These are phyloP conservation scores for Fusarium abutilonis DNA, from an alignment of 2,329 filamentous ascomycete species.

Conservation along the genomic window DNA sequence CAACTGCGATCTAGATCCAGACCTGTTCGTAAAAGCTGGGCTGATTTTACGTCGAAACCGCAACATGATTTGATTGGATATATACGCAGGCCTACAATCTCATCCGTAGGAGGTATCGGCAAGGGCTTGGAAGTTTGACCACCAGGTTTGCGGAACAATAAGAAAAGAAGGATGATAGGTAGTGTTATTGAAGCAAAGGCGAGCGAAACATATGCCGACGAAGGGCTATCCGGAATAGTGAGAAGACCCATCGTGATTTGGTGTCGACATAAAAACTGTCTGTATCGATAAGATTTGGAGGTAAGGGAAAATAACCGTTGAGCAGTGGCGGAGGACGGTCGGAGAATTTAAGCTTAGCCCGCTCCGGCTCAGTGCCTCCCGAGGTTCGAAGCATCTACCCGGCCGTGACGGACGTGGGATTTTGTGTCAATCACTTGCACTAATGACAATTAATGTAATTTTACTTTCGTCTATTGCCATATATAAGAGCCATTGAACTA, in stretches of 20 bases:
- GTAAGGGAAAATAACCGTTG: no score
- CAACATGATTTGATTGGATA: constrained; percentile 75
- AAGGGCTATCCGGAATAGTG: neutral
- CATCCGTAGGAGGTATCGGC: constrained; percentile 30
- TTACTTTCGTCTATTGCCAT: no score
- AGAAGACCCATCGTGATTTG: constrained; percentile 9
- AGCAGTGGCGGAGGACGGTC: no score
- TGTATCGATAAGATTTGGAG: no score
- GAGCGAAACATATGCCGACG: constrained; percentile 7
- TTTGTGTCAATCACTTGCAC: no score
- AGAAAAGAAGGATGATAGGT: constrained; percentile 17
- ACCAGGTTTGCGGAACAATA: constrained; percentile 7
- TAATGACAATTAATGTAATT: no score
- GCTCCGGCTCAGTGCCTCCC: no score
- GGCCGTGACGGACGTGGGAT: no score
- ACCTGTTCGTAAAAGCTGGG: constrained; percentile 63
- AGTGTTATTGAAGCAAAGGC: constrained; percentile 1
- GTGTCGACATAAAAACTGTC: no score
- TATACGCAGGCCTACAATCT: constrained; percentile 57
- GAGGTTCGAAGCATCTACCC: no score
- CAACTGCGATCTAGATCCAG: constrained; percentile 71
- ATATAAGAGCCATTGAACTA: no score
- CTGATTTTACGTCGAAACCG: constrained; percentile 63
- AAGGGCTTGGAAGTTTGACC: constrained; percentile 1
- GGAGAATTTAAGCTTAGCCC: no score